These are phyloP conservation scores for Lathyrus oleraceus DNA, from an alignment of 306 rosid genomes.

Conservation along the genomic window DNA sequence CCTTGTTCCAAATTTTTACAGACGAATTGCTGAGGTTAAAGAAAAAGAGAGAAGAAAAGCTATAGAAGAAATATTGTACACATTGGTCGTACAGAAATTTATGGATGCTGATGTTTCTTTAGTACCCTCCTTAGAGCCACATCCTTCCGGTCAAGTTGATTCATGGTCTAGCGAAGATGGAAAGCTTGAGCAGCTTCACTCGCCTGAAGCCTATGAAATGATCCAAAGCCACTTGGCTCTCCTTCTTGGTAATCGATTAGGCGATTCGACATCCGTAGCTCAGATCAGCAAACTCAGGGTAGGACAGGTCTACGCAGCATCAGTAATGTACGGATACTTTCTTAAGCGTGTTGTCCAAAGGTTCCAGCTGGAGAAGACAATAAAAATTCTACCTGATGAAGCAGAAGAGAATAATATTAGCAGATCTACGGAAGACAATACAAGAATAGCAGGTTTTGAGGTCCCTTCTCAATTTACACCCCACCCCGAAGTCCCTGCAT, in stretches of 20 bases:
- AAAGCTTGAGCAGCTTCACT: conserved; percentile 73
- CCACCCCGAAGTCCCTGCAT: conserved; percentile 67
- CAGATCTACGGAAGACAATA: conserved; percentile 38
- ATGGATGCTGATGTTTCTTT: conserved; percentile 80
- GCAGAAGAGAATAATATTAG: conserved; percentile 47
- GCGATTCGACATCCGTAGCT: conserved; percentile 69
- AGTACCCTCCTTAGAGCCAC: conserved; percentile 56
- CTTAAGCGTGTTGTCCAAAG: conserved; percentile 89
- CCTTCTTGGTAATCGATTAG: conserved; percentile 64
- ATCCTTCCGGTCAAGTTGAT: conserved; percentile 65
- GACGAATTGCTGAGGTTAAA: conserved; percentile 96
- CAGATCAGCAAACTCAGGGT: conserved; percentile 80
- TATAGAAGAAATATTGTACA: conserved; percentile 79
- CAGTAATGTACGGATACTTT: conserved; percentile 90
- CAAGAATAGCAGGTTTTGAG: conserved; percentile 35
- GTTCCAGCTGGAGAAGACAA: conserved; percentile 94
- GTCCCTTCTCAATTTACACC: conserved; percentile 41
- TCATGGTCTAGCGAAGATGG: conserved; percentile 71
- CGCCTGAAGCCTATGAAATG: conserved; percentile 86
- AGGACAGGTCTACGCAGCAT: conserved; percentile 95
- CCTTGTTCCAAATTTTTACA: conserved; percentile 40
- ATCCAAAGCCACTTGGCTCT: conserved; percentile 79
- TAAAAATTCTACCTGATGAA: conserved; percentile 65
- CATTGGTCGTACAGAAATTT: conserved; percentile 85
- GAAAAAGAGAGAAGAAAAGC: conserved; percentile 73